Evolutionary conservation across 1,284 basidiomycete genomes (phyloP).

Genomic region (Trichosporon asahii): DNA sequence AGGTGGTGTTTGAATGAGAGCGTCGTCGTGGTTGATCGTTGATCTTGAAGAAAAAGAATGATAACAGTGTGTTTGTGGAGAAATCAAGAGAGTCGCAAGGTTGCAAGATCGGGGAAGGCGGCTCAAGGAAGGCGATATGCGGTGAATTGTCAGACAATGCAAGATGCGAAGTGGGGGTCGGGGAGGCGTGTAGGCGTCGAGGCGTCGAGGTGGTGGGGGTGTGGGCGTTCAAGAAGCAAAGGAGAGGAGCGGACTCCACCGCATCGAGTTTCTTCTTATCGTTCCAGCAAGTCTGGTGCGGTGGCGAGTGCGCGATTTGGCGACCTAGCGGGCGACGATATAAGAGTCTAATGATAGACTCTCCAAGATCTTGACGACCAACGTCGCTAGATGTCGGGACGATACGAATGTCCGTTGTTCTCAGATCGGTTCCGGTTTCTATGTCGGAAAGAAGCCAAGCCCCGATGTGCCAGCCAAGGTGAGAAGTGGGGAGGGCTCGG

Average conservation of each 20-base stretch:
- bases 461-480: neutral
- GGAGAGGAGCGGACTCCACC: neutral
- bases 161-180: neutral
- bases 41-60: neutral
- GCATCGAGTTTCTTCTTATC: neutral
- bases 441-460: neutral
- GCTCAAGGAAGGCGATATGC: neutral
- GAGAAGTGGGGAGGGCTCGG: neutral
- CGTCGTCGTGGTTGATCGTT: neutral
- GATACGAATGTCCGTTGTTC: neutral
- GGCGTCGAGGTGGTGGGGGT: neutral
- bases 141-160: constrained; percentile 1
- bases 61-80: neutral
- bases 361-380: neutral
- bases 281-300: too few species aligned
- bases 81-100: too few species aligned
- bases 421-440: neutral
- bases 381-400: neutral
- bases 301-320: too few species aligned
- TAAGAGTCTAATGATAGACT: neutral
- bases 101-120: neutral
- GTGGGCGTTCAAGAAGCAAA: neutral
- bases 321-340: neutral
- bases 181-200: neutral
- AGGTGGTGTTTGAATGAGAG: neutral